phyloP scores from a whole-genome alignment of 2,329 filamentous ascomycete species.

The Lithohypha guttulata region DNA sequence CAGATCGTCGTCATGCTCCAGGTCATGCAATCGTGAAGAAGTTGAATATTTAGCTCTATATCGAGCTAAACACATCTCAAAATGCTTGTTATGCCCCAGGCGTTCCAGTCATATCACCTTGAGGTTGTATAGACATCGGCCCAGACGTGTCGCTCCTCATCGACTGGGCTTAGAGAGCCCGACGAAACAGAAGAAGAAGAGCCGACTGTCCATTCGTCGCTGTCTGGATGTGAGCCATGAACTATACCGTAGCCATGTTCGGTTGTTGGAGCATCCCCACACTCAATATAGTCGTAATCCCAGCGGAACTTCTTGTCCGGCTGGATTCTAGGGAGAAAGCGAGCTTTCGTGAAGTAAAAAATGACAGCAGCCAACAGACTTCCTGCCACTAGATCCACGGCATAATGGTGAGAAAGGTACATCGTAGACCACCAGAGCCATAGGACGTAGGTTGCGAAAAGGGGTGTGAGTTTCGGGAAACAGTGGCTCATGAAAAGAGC shows the following conservation, averaged over 20 bases:
- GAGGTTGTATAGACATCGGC: slow-evolving; percentile 15
- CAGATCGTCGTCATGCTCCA: background rate
- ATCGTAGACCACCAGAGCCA: slow-evolving; percentile 99
- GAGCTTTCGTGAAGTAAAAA: slow-evolving; percentile 71
- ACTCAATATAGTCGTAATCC: slow-evolving; percentile 91
- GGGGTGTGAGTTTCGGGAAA: slow-evolving; percentile 69
- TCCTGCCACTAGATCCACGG: slow-evolving; percentile 80
- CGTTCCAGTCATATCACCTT: slow-evolving; percentile 9
- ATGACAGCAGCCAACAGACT: slow-evolving; percentile 65
- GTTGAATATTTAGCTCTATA: slow-evolving; percentile 20
- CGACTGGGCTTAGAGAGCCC: slow-evolving; percentile 50
- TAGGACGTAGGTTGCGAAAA: slow-evolving; percentile 73
- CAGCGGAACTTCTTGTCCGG: slow-evolving; percentile 77
- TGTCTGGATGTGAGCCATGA: slow-evolving; percentile 51
- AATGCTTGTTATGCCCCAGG: too few species aligned
- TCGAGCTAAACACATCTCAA: too few species aligned
- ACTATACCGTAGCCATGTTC: slow-evolving; percentile 47
- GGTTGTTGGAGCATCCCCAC: slow-evolving; percentile 52
- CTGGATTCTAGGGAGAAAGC: slow-evolving; percentile 73
- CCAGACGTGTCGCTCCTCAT: slow-evolving; percentile 43
- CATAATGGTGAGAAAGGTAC: slow-evolving; percentile 96
- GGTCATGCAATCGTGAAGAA: slow-evolving; percentile 16
- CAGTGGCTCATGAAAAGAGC: slow-evolving; percentile 87
- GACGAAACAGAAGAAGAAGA: slow-evolving; percentile 68
- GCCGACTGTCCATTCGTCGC: slow-evolving; percentile 82